These are phyloP conservation scores for Desmodesmus armatus DNA, from an alignment of 139 green algal genomes.

Conservation along the genomic window DNA sequence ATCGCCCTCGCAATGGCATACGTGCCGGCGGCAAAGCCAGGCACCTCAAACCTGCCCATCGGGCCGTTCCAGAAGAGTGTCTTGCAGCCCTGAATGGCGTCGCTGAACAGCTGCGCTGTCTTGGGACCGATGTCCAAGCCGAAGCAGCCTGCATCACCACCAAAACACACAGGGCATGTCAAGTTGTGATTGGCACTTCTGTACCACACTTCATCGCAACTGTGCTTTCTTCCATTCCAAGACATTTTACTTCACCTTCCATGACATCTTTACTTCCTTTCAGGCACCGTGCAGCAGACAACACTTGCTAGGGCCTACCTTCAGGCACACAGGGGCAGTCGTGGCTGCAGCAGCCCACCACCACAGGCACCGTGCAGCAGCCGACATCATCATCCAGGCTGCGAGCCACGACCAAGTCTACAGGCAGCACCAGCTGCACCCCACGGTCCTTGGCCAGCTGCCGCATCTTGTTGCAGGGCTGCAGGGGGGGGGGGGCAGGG, in stretches of 20 bases:
- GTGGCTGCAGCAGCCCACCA: slow-evolving; percentile 54
- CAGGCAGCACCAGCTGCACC: slow-evolving; percentile 62
- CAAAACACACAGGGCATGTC: no score
- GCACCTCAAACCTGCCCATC: slow-evolving; percentile 63
- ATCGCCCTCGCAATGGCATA: slow-evolving; percentile 52
- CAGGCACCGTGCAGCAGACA: no score
- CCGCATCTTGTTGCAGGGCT: slow-evolving; percentile 54
- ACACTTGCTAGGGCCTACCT: slow-evolving; percentile 13
- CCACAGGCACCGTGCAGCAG: slow-evolving; percentile 48
- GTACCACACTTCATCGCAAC: neutral
- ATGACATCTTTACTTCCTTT: no score
- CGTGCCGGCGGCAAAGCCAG: slow-evolving; percentile 54
- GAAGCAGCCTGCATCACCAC: slow-evolving; percentile 46
- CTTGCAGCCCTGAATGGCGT: slow-evolving; percentile 47
- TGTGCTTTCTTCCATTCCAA: neutral
- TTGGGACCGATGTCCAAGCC: slow-evolving; percentile 65
- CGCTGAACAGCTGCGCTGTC: slow-evolving; percentile 38
- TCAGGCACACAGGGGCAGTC: slow-evolving; percentile 56
- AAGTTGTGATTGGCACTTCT: no score
- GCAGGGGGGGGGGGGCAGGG: slow-evolving; percentile 61
- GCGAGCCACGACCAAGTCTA: slow-evolving; percentile 56
- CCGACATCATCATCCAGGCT: slow-evolving; percentile 46
- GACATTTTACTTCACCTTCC: no score
- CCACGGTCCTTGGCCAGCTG: slow-evolving; percentile 45
- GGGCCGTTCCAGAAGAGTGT: slow-evolving; percentile 76